A percentile compares a stretch with the other conserved stretches of the same genome.
phyloP scores from a whole-genome alignment of 345 rosid genomes.

The Microthlaspi erraticum region DNA sequence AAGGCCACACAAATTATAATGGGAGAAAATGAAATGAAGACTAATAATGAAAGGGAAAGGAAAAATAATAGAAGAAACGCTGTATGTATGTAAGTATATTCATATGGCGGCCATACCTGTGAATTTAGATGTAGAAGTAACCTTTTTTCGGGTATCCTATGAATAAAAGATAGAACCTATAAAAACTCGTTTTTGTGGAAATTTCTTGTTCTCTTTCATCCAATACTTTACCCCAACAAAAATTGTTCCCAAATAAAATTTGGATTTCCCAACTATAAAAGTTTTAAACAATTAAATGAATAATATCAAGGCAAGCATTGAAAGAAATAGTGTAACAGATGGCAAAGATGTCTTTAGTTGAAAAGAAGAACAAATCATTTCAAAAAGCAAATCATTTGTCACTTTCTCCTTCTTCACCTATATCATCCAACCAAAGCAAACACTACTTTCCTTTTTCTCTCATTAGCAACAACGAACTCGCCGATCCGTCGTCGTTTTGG shows the following conservation, averaged over 20 bases:
- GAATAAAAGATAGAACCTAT: too few species aligned
- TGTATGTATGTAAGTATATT: too few species aligned
- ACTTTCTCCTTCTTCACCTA: conserved; percentile 39
- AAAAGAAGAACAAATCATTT: conserved; percentile 36
- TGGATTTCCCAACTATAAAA: not conserved
- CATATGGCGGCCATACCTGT: too few species aligned
- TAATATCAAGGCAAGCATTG: conserved; percentile 5
- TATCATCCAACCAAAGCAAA: conserved; percentile 32
- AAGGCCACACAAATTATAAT: too few species aligned
- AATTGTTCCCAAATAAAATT: not conserved
- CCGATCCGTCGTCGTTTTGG: conserved; percentile 19
- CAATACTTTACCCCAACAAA: not conserved
- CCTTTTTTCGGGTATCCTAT: too few species aligned
- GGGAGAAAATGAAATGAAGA: too few species aligned
- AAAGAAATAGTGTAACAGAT: conserved; percentile 28
- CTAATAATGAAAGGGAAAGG: too few species aligned
- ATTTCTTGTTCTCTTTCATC: not conserved
- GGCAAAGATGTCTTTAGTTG: conserved; percentile 34
- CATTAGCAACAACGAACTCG: not conserved
- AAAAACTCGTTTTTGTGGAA: too few species aligned
- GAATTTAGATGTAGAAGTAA: too few species aligned
- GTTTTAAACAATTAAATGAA: not conserved
- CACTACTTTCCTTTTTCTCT: conserved; percentile 34
- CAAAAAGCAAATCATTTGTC: conserved; percentile 43
- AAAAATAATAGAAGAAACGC: too few species aligned